These are phyloP conservation scores for Sapria himalayana DNA, from an alignment of 345 rosid genomes.

Conservation along the genomic window DNA sequence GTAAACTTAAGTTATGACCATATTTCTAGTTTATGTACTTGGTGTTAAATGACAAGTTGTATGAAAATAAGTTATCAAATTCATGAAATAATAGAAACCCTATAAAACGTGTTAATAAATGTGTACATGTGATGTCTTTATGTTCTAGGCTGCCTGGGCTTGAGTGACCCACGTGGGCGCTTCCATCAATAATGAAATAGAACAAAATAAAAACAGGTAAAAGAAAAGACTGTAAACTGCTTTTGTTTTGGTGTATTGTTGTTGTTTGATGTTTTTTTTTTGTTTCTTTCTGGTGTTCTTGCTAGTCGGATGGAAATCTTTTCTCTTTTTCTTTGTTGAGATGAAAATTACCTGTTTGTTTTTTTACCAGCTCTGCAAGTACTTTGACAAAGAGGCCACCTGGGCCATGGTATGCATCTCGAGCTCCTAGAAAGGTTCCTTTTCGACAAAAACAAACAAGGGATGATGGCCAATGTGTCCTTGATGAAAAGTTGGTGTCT, in stretches of 20 bases:
- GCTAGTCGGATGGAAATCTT: neutral
- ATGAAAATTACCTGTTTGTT: slow-evolving; percentile 1
- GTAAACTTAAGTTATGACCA: no score
- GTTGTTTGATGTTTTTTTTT: neutral
- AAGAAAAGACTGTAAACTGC: neutral
- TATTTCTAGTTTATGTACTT: no score
- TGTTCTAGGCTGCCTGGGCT: no score
- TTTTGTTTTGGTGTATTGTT: neutral
- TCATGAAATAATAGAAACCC: no score
- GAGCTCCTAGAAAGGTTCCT: slow-evolving; percentile 15
- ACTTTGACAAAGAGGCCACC: slow-evolving; percentile 17
- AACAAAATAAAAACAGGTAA: no score
- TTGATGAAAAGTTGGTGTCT: slow-evolving; percentile 11
- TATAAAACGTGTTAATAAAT: no score
- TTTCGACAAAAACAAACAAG: slow-evolving; percentile 14
- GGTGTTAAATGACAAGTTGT: no score
- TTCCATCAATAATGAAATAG: no score
- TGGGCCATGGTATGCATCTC: slow-evolving; percentile 13
- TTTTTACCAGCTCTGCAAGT: slow-evolving; percentile 21
- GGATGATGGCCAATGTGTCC: slow-evolving; percentile 14
- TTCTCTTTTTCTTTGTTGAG: neutral
- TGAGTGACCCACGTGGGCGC: no score
- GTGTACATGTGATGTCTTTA: no score
- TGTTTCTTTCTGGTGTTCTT: neutral
- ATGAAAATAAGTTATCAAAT: no score